Base-by-base conservation (phyloP, 2,329 filamentous ascomycete species). In the Fusarium clavum region DNA sequence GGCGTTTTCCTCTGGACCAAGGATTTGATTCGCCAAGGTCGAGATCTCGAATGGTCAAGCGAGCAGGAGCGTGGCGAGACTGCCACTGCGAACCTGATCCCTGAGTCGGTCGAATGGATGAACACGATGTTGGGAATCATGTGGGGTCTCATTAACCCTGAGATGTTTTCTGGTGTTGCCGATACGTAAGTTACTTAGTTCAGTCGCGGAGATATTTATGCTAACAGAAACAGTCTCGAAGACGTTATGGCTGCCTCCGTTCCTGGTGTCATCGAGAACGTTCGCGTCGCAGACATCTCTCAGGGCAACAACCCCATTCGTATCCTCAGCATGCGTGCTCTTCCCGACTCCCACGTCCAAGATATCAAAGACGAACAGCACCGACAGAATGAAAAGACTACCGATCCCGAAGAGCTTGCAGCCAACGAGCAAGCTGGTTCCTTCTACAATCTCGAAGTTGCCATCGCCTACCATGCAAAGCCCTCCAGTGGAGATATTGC, bases 241-340 rank as follows among this genome's bases (percentile, higher is more conserved):
- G 95, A 98, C 78, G 92, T 98, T 71, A 98, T 98, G 95, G 94
- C 97, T 78, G 95, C 94, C 22, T 97, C 94, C 1, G 92, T 98
- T 0, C 96, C 96, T 0, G 90, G 92, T 3, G 83, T 98, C 41
- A 94, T 99, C 70, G 94, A 98, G 79, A 96, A 97, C 71, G 94
- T 99, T 47, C 92, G 95, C 71, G 93, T 98, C 24, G 94, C 94
- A 64, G 94, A 98, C 74, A 97, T 99, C 74, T 93, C 94, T 52
- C 96, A 98, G 80, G 96, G 96, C 29, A 93, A 87, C 80, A 98
- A 98, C 73, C 94, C 96, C 0, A 85, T 98, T 59, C 90, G 95
- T 11, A 93, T 98, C 54, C 85, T 98, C 48, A 97, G 93, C 77
- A 85, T 98, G 77, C 89, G 94, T 51, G 92, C 94, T 46, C 87